These are phyloP conservation scores for Athelia sp. DNA, from an alignment of 1,284 basidiomycete species.

Conservation along the genomic window DNA sequence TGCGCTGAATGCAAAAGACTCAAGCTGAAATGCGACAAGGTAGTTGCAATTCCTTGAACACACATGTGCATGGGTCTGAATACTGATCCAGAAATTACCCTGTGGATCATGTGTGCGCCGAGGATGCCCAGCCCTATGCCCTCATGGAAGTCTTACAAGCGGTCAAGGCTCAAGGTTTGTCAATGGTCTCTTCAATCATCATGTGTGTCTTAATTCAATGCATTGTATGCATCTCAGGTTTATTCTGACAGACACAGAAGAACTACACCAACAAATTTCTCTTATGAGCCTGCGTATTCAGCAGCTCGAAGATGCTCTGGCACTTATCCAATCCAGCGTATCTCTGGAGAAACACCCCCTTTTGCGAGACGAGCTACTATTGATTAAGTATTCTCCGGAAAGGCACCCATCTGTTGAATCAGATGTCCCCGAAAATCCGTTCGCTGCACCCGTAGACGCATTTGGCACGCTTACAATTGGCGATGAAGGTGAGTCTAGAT, in stretches of 20 bases:
- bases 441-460: constrained; percentile 1
- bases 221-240: constrained; percentile 20
- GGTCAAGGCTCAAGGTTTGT: constrained; percentile 17
- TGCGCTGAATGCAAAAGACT: too few relatives aligned
- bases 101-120: constrained; percentile 40
- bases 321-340: constrained; percentile 37
- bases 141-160: constrained; percentile 16
- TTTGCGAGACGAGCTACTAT: too few relatives aligned
- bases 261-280: constrained; percentile 42
- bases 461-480: too few relatives aligned
- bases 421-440: constrained; percentile 17
- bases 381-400: too few relatives aligned
- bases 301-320: constrained; percentile 44
- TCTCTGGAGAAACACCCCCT: constrained; percentile 42
- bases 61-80: too few relatives aligned
- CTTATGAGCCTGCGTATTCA: constrained; percentile 45
- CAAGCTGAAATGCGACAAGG: too few relatives aligned
- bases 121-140: constrained; percentile 33
- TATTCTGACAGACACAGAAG: constrained; percentile 42
- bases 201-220: too few relatives aligned
- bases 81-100: constrained; percentile 41
- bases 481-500: too few relatives aligned
- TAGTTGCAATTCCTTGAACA: too few relatives aligned
- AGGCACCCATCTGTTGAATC: constrained; percentile 40
- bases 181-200: too few relatives aligned